Conservation (phyloP, 805 yeast species). For the Nakazawaea wyomingensis region DNA sequence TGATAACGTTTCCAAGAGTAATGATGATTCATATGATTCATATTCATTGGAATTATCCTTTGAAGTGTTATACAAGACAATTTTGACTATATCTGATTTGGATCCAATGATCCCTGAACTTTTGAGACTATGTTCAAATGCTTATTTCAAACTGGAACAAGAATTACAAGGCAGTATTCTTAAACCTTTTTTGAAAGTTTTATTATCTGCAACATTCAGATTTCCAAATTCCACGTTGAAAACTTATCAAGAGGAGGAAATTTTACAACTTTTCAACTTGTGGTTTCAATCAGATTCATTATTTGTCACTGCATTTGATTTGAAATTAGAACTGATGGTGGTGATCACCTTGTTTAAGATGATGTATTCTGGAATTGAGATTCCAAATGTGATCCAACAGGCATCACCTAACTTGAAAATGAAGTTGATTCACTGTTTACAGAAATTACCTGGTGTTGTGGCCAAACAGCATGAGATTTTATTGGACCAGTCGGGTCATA, state of each 20-base stretch:
- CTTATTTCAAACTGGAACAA: slow-evolving; percentile 15
- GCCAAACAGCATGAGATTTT: slow-evolving; percentile 40
- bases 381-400: slow-evolving; percentile 30
- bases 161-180: slow-evolving; percentile 15
- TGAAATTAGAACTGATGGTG: slow-evolving; percentile 47
- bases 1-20: slow-evolving; percentile 18
- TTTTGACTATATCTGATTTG: slow-evolving; percentile 32
- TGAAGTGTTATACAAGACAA: slow-evolving; percentile 16
- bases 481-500: slow-evolving; percentile 29
- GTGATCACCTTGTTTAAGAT: slow-evolving; percentile 34
- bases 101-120: slow-evolving; percentile 39
- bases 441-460: slow-evolving; percentile 44
- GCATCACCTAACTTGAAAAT: slow-evolving; percentile 20
- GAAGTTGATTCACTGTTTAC: slow-evolving; percentile 35
- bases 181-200: slow-evolving; percentile 32
- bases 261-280: slow-evolving; percentile 35
- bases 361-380: slow-evolving; percentile 23
- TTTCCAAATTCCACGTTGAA: slow-evolving; percentile 33
- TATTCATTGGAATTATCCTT: slow-evolving; percentile 13
- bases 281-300: slow-evolving; percentile 42
- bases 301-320: slow-evolving; percentile 49
- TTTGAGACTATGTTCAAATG: slow-evolving; percentile 18
- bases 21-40: slow-evolving; percentile 18
- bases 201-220: slow-evolving; percentile 35
- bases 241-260: slow-evolving; percentile 32